Conservation (phyloP, 192 early-diverging fungal genomes). For the Coemansia umbellata region DNA sequence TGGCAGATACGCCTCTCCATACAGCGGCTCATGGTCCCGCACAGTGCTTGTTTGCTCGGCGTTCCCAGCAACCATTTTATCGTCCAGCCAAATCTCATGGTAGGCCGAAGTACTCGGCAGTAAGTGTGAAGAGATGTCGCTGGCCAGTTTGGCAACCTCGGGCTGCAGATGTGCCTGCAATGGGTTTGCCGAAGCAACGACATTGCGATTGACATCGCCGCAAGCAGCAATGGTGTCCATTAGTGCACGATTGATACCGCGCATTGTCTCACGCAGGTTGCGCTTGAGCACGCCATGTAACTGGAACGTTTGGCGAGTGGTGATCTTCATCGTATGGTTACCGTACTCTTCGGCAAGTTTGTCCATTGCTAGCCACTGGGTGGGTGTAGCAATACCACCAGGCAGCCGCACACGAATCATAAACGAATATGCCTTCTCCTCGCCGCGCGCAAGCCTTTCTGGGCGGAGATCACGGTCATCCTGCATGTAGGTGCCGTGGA, state of each 20-base stretch:
- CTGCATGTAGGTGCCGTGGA: constrained; percentile 96
- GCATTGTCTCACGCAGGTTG: constrained; percentile 82
- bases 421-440: constrained; percentile 92
- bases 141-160: constrained; percentile 70
- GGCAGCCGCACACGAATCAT: constrained; percentile 97
- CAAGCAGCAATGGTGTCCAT: constrained; percentile 95
- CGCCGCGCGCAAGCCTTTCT: constrained; percentile 73
- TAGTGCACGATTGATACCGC: constrained; percentile 85
- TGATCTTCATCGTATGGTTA: constrained; percentile 89
- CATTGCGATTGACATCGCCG: constrained; percentile 97
- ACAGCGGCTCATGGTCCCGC: constrained; percentile 81
- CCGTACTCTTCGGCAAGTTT: constrained; percentile 78
- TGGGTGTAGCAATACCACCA: constrained; percentile 81
- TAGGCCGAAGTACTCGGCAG: constrained; percentile 85
- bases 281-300: constrained; percentile 93
- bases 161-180: constrained; percentile 72
- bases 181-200: constrained; percentile 90
- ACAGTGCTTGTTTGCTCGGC: constrained; percentile 59
- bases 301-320: constrained; percentile 96
- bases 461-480: constrained; percentile 94
- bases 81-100: constrained; percentile 97
- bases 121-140: constrained; percentile 70
- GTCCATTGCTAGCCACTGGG: constrained; percentile 94
- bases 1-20: constrained; percentile 88
- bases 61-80: constrained; percentile 76